Conservation (phyloP, 2,329 filamentous ascomycete genomes). For the Aspergillus sp. region DNA sequence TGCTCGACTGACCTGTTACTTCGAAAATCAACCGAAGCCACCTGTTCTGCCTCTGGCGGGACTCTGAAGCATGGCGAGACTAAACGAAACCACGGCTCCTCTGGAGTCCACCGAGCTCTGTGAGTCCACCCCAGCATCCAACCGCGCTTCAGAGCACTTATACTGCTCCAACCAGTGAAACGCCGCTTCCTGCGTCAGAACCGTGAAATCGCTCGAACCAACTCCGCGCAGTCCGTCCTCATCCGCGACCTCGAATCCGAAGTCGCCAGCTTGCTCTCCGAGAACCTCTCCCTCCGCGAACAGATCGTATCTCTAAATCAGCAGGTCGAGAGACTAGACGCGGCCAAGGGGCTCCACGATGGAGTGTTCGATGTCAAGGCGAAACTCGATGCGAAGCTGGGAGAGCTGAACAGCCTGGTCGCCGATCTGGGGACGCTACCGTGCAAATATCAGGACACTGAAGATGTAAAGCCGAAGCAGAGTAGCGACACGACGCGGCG, state of each 20-base stretch:
- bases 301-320: slow-evolving; percentile 49
- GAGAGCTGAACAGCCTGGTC: slow-evolving; percentile 46
- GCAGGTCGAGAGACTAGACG: slow-evolving; percentile 41
- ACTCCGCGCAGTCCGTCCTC: slow-evolving; percentile 55
- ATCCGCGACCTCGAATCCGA: slow-evolving; percentile 57
- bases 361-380: slow-evolving; percentile 45
- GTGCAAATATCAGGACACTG: slow-evolving; percentile 17
- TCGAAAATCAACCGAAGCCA: not conserved
- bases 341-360: slow-evolving; percentile 35
- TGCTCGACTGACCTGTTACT: too few species aligned
- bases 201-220: slow-evolving; percentile 55
- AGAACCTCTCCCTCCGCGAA: slow-evolving; percentile 52
- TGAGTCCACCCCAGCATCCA: slow-evolving; percentile 23
- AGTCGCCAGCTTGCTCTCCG: slow-evolving; percentile 48
- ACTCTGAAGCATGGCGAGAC: slow-evolving; percentile 35
- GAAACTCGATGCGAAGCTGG: slow-evolving; percentile 47
- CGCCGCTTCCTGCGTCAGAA: slow-evolving; percentile 57
- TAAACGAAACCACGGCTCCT: slow-evolving; percentile 39
- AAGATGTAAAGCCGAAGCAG: slow-evolving; percentile 8
- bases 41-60: not conserved
- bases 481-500: slow-evolving; percentile 6
- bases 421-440: slow-evolving; percentile 43
- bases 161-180: slow-evolving; percentile 44
- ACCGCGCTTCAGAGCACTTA: not conserved
- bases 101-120: slow-evolving; percentile 40